Conservation (phyloP, 768 basidiomycete species). For the Trametes sanguinea region DNA sequence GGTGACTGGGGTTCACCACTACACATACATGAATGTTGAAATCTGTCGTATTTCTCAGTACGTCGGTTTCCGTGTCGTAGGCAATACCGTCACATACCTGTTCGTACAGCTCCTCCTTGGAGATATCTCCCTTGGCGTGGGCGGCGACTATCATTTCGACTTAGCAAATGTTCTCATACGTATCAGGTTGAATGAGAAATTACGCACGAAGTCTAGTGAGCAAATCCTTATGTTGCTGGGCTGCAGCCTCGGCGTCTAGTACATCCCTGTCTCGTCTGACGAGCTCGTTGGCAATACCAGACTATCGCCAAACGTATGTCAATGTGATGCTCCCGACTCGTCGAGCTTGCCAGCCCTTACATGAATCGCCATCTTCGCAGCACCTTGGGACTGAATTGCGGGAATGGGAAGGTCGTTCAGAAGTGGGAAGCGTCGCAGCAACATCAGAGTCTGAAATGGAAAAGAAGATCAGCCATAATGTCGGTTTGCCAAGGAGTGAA, state of each 20-base stretch:
- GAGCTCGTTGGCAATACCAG: slow-evolving; percentile 10
- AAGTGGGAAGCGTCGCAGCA: slow-evolving; percentile 32
- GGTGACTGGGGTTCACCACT: too few relatives aligned
- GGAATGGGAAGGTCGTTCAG: slow-evolving; percentile 29
- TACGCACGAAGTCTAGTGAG: too few relatives aligned
- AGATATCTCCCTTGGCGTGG: background rate
- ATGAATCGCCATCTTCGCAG: slow-evolving; percentile 15
- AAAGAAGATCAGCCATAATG: too few relatives aligned
- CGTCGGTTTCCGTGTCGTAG: too few relatives aligned
- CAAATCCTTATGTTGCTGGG: too few relatives aligned
- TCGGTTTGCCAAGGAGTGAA: too few relatives aligned
- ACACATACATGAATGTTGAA: background rate
- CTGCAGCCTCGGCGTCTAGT: too few relatives aligned
- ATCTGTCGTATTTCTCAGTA: too few relatives aligned
- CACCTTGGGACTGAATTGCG: slow-evolving; percentile 26
- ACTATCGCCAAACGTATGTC: background rate
- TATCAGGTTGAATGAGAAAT: too few relatives aligned
- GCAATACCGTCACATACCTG: background rate
- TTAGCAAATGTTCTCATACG: background rate
- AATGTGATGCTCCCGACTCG: too few relatives aligned
- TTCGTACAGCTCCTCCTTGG: slow-evolving; percentile 6
- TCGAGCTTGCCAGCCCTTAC: background rate
- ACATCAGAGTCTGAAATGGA: slow-evolving; percentile 22
- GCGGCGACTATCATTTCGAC: background rate
- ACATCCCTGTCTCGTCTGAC: background rate